A percentile compares a stretch with the other conserved stretches of the same genome.
Evolutionary conservation across 441 rosid species (phyloP).

Genomic region (Isatis lusitanica): DNA sequence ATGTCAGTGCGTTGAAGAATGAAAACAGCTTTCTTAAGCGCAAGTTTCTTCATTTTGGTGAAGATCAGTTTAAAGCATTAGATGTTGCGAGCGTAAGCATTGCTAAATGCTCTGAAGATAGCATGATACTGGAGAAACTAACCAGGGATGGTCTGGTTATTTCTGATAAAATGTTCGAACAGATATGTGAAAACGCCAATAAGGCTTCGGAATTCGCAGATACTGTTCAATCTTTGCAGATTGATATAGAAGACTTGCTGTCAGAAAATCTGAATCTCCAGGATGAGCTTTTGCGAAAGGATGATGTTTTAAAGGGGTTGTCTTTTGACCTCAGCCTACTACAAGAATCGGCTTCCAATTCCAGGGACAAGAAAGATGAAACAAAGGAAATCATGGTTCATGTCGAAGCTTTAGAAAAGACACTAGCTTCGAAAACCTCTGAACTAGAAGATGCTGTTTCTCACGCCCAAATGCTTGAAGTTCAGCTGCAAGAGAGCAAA

Average conservation of each 20-base stretch:
- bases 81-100: constrained; percentile 40
- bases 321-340: constrained; percentile 86
- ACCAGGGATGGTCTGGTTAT: constrained; percentile 41
- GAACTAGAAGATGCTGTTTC: constrained; percentile 65
- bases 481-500: constrained; percentile 70
- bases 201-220: constrained; percentile 49
- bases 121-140: constrained; percentile 40
- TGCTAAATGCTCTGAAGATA: constrained; percentile 45
- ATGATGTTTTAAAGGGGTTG: constrained; percentile 78
- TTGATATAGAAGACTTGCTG: constrained; percentile 49
- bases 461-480: constrained; percentile 58
- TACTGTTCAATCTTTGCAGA: constrained; percentile 60
- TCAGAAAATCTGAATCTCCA: constrained; percentile 60
- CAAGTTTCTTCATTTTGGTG: constrained; percentile 35
- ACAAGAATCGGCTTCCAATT: constrained; percentile 89
- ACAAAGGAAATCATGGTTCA: constrained; percentile 65
- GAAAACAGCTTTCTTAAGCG: constrained; percentile 47
- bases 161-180: constrained; percentile 47
- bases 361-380: constrained; percentile 83
- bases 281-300: constrained; percentile 78
- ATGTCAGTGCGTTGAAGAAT: constrained; percentile 41
- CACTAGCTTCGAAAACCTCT: constrained; percentile 59
- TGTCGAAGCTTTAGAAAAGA: constrained; percentile 71
- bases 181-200: constrained; percentile 49
- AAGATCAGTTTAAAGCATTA: constrained; percentile 37